Evolutionary conservation across 805 yeast species (phyloP).

Genomic region (Yarrowia sp.): DNA sequence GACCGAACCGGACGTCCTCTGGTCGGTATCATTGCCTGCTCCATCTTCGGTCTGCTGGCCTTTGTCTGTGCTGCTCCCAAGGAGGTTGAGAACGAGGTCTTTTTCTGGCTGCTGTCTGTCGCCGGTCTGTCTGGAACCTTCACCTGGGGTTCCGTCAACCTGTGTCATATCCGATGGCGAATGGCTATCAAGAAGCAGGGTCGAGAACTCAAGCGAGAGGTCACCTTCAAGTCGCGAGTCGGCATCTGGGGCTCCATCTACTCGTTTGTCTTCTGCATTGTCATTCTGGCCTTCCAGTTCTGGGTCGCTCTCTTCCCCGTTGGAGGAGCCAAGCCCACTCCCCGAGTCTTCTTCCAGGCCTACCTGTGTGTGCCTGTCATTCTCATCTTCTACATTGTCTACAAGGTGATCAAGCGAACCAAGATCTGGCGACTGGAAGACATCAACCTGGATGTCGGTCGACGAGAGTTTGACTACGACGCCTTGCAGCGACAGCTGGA

Average conservation of each 20-base stretch:
- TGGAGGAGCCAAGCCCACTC: conserved; percentile 47
- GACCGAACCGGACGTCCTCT: conserved; percentile 73
- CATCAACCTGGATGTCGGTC: conserved; percentile 60
- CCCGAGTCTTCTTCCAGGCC: conserved; percentile 54
- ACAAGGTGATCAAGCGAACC: conserved; percentile 51
- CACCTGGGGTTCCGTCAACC: conserved; percentile 60
- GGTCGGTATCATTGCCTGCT: conserved; percentile 51
- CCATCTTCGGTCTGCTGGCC: conserved; percentile 50
- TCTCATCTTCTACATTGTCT: conserved; percentile 52
- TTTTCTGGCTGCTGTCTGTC: conserved; percentile 61
- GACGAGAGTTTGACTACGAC: conserved; percentile 55
- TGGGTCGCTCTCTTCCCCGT: conserved; percentile 74
- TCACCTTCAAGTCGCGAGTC: conserved; percentile 55
- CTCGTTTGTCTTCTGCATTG: conserved; percentile 53
- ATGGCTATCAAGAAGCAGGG: conserved; percentile 59
- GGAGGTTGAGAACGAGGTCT: conserved; percentile 52
- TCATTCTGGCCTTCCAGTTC: conserved; percentile 65
- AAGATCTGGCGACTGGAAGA: conserved; percentile 46
- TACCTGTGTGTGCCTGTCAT: conserved; percentile 65
- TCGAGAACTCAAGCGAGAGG: conserved; percentile 56
- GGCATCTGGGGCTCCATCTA: conserved; percentile 62
- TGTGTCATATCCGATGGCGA: conserved; percentile 62
- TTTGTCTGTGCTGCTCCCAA: conserved; percentile 57
- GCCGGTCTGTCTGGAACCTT: conserved; percentile 60
- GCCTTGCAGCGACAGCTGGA: conserved; percentile 50